Conservation (phyloP, 208 protist species). For the Leishmania braziliensis region DNA sequence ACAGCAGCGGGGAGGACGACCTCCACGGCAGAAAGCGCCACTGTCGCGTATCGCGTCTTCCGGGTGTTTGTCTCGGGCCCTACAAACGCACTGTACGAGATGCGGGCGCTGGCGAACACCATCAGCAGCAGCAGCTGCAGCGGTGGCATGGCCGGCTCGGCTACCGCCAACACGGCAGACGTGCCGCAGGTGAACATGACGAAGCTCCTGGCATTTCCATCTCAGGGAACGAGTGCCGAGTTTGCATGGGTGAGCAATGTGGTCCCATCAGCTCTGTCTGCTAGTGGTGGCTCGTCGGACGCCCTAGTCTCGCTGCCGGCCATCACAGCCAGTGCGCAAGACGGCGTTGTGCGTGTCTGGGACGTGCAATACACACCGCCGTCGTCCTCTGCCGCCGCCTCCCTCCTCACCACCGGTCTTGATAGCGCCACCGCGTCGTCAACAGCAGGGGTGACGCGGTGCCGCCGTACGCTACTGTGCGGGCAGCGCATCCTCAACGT, state of each 20-base stretch:
- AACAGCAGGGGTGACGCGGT: slow-evolving; percentile 33
- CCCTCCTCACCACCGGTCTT: neutral
- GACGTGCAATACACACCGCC: slow-evolving; percentile 41
- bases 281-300: neutral
- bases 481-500: slow-evolving; percentile 79
- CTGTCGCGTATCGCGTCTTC: slow-evolving; percentile 13
- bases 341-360: slow-evolving; percentile 78
- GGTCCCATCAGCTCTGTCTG: neutral
- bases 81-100: slow-evolving; percentile 57
- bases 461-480: slow-evolving; percentile 77
- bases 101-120: slow-evolving; percentile 17
- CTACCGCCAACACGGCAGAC: neutral
- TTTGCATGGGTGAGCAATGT: slow-evolving; percentile 63
- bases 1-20: neutral
- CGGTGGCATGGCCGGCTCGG: neutral
- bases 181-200: slow-evolving; percentile 31
- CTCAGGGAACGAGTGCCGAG: slow-evolving; percentile 62
- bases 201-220: slow-evolving; percentile 72
- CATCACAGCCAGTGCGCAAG: slow-evolving; percentile 71
- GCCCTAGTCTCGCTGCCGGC: slow-evolving; percentile 26
- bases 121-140: neutral
- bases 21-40: slow-evolving; percentile 3
- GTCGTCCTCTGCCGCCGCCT: neutral
- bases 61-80: slow-evolving; percentile 65
- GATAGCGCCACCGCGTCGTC: slow-evolving; percentile 3